phyloP scores from a whole-genome alignment of 208 protist species.

The Wallacemonas collosoma region DNA sequence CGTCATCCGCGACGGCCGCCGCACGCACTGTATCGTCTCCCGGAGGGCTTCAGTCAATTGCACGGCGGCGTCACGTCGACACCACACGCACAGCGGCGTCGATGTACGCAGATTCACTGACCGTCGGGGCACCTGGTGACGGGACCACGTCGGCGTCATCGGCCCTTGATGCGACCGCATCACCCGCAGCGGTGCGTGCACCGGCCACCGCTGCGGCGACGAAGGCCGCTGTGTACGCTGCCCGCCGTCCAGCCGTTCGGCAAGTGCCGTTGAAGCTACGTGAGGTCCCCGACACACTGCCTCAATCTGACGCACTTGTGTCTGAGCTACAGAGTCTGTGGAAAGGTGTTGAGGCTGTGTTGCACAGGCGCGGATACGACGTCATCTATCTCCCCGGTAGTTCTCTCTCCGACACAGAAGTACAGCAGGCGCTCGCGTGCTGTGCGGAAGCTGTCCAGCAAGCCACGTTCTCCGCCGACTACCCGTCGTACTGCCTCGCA shows the following conservation, averaged over 20 bases:
- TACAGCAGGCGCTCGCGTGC: constrained; percentile 57
- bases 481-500: constrained; percentile 77
- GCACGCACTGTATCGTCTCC: too few species aligned
- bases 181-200: too few species aligned
- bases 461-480: constrained; percentile 77
- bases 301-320: constrained; percentile 19
- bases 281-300: constrained; percentile 63
- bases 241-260: constrained; percentile 44
- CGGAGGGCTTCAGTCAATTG: too few species aligned
- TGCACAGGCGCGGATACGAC: constrained; percentile 39
- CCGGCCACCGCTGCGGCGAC: neutral
- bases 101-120: too few species aligned
- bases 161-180: too few species aligned
- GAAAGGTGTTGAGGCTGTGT: constrained; percentile 24
- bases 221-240: constrained; percentile 14
- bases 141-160: too few species aligned
- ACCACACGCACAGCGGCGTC: too few species aligned
- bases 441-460: constrained; percentile 60
- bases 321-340: constrained; percentile 32
- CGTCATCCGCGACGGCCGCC: neutral
- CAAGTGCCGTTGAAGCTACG: constrained; percentile 62
- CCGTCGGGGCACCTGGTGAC: too few species aligned
- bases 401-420: constrained; percentile 39
- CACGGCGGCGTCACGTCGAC: too few species aligned
- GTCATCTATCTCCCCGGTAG: constrained; percentile 53